Evolutionary conservation across 768 basidiomycete species (phyloP).

Genomic region (Fomitopsis serialis): DNA sequence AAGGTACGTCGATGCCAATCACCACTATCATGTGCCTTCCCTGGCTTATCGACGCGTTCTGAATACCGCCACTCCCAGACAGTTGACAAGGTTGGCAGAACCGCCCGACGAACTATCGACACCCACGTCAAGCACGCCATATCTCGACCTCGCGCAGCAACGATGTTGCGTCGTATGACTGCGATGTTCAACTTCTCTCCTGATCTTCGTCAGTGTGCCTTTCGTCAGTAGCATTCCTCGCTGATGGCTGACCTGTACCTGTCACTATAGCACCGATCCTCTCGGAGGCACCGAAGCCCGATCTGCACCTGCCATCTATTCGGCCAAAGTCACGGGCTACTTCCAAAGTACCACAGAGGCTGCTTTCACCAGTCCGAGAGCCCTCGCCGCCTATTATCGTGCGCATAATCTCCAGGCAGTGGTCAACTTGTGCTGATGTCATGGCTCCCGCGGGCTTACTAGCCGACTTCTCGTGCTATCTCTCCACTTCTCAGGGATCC

Average conservation of each 20-base stretch:
- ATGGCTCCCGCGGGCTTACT: neutral
- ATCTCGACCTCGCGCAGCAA: slow-evolving; percentile 62
- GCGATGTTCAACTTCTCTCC: slow-evolving; percentile 64
- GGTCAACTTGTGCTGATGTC: neutral
- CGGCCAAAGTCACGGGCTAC: slow-evolving; percentile 5
- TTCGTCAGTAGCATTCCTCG: slow-evolving; percentile 7
- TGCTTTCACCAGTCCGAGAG: neutral
- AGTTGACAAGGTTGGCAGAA: slow-evolving; percentile 64
- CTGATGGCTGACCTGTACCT: slow-evolving; percentile 5
- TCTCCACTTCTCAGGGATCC: neutral
- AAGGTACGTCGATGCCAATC: slow-evolving; percentile 39
- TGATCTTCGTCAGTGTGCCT: slow-evolving; percentile 52
- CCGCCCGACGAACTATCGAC: slow-evolving; percentile 61
- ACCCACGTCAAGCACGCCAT: slow-evolving; percentile 70
- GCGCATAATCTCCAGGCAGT: neutral
- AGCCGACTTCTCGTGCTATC: neutral
- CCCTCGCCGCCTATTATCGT: neutral
- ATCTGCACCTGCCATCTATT: slow-evolving; percentile 27
- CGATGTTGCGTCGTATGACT: slow-evolving; percentile 63
- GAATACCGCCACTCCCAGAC: slow-evolving; percentile 33
- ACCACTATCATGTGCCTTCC: slow-evolving; percentile 1
- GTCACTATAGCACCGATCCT: slow-evolving; percentile 42
- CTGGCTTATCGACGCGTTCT: neutral
- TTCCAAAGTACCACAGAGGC: slow-evolving; percentile 6
- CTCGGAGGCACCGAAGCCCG: slow-evolving; percentile 40